A percentile compares a stretch with the other conserved stretches of the same genome.
These are phyloP conservation scores for Colletotrichum tabaci DNA, from an alignment of 2,329 filamentous ascomycete species.

Conservation along the genomic window DNA sequence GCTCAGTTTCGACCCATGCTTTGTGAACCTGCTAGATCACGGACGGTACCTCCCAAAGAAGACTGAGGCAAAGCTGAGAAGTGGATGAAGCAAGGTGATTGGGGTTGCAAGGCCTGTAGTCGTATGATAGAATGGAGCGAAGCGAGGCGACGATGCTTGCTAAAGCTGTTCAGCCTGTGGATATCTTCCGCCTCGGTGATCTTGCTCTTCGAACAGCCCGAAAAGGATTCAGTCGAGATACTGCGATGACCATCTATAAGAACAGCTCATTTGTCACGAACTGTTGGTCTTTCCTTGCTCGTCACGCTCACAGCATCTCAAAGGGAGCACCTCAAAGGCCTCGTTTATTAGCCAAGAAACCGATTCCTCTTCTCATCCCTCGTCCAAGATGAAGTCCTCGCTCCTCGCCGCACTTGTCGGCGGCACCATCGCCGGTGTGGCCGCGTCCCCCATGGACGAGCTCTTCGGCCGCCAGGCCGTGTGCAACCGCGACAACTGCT, in stretches of 20 bases:
- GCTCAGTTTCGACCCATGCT: neutral
- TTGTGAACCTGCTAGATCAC: neutral
- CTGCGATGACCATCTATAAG: neutral
- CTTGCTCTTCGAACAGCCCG: neutral
- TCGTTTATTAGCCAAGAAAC: neutral
- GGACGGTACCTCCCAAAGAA: neutral
- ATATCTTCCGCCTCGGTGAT: neutral
- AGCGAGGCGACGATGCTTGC: conserved; percentile 5
- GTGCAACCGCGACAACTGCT: conserved; percentile 30
- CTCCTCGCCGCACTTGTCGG: conserved; percentile 4
- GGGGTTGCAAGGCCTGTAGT: neutral
- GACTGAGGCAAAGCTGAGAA: neutral
- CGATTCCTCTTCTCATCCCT: conserved; percentile 9
- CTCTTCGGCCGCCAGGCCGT: conserved; percentile 20
- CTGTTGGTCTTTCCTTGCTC: neutral
- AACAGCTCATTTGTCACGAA: neutral
- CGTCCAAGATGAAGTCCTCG: conserved; percentile 15
- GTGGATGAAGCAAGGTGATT: neutral
- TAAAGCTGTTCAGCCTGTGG: neutral
- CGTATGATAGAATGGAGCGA: neutral
- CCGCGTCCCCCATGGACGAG: conserved; percentile 27
- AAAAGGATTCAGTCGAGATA: neutral
- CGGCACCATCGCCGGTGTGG: conserved; percentile 11
- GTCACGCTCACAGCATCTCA: neutral
- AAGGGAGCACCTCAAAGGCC: neutral